Evolutionary conservation across 1,139 yeast genomes (phyloP), one percentile per base, ranked within the genome.

Genomic region (Magnusiomyces suaveolens): DNA sequence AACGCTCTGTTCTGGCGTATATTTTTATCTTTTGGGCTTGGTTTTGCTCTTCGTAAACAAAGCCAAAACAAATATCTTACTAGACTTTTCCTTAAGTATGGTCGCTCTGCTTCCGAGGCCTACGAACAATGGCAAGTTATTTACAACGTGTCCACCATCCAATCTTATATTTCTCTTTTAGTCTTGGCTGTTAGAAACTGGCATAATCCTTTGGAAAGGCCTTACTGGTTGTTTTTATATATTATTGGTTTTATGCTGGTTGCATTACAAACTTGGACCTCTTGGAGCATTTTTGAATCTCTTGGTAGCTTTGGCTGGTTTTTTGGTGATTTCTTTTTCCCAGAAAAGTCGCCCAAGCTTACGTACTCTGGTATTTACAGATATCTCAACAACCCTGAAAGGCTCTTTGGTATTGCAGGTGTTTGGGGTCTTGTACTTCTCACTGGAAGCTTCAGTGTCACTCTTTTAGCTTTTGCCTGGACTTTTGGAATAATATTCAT

Each of bases 231-330:
- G 44, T 78, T 87, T 63, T 76, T 90, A 59, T 63, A 81, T 36
- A 80, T 84, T 59, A 60, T 82, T 38, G 88, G 89, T 2, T 57
- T 66, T 0, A 69, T 78, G 60, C 71, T 85, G 50, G 73, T 84
- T 23, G 64, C 77, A 12, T 73, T 88, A 47, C 95, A 87, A 64
- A 66, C 78, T 29, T 82, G 90, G 87, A 84, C 89, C 44, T 82
- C 85, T 61, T 66, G 75, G 41, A 85, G 89, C 20, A 85, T 87
- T 46, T 77, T 83, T 60, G 81, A 81, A 55, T 83, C 87, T 60
- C 81, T 87, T 61, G 94, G 94, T 2, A 86, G 84, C 60, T 86
- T 84, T 68, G 95, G 95, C 18, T 87, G 95, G 95, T 87, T 86
- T 64, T 87, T 84, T 66, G 95, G 96, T 56, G 96, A 87, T 67